Percentiles rank a stretch among this genome's conserved stretches.
phyloP scores from a whole-genome alignment of 2,329 filamentous ascomycete species.

The Phyllosticta ampelicida region DNA sequence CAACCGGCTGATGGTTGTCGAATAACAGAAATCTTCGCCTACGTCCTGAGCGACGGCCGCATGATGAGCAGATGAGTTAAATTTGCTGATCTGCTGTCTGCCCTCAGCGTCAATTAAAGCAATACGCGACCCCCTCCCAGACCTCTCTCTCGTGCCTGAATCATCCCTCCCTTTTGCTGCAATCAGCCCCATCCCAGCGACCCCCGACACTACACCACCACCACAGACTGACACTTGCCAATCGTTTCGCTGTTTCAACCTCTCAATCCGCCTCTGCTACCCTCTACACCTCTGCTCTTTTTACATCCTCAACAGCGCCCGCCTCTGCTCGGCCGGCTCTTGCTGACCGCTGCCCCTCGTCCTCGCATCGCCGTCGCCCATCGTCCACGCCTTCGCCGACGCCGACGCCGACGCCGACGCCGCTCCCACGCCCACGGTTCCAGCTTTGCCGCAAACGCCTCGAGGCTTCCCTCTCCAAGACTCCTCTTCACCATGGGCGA shows the following conservation, averaged over 20 bases:
- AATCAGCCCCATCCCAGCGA: constrained; percentile 3
- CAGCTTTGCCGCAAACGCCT: not conserved
- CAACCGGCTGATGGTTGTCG: not conserved
- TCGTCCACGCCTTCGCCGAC: not conserved
- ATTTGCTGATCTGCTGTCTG: constrained; percentile 11
- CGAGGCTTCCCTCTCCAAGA: not conserved
- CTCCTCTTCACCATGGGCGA: constrained; percentile 10
- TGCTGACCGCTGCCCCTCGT: not conserved
- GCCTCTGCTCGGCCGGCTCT: not conserved
- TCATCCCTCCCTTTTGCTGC: constrained; percentile 7
- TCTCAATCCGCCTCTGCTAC: not conserved
- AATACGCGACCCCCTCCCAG: constrained; percentile 5
- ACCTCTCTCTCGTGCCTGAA: constrained; percentile 6
- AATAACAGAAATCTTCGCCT: not conserved
- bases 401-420: not conserved
- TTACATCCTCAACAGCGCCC: not conserved
- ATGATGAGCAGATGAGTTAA: constrained; percentile 1
- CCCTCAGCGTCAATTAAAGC: constrained; percentile 8
- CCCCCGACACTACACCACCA: constrained; percentile 1
- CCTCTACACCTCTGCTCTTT: not conserved
- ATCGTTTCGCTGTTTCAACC: constrained; percentile 3
- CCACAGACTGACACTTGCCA: not conserved
- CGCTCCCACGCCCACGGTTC: constrained; percentile 1
- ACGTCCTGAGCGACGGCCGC: not conserved
- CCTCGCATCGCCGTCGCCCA: not conserved